Base-by-base conservation (phyloP, 208 protist genomes). In the Porcisia hertigi region DNA sequence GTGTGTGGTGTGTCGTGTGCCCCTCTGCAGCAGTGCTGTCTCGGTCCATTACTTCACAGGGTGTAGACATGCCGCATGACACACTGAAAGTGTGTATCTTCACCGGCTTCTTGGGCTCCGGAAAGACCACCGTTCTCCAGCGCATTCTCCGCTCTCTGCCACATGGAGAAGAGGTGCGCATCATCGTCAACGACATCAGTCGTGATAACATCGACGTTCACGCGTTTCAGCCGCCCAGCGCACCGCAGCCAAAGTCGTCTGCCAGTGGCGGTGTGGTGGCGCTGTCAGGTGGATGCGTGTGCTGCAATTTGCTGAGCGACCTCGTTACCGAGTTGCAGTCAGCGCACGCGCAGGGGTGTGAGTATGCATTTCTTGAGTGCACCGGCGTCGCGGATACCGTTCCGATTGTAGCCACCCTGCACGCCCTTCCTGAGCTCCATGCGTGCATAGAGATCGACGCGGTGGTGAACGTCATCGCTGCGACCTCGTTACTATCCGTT, bases 241-340 rank as follows among this genome's bases (percentile, higher is more conserved):
- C 47, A 57, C 12, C 63, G 41, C 36, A 52, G 39, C 25, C 23
- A 8, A 30, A 36, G 14, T 67, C 41, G 16, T 20, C 20, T 52
- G 20, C 9, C 25, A 25, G 20, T 39, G 14, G 9, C 20, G 45
- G 18, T 53, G 77, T 82, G 2, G 30, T 23, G 36, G 69, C 76
- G 30, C 77, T 89, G 30, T 83, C 81, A 2, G 85, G 85, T 34
- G 85, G 85, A 23, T 89, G 85, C 52, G 82, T 89, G 67, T 89
- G 85, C 74, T 89, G 85, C 71, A 89, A 82, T 72, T 74, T 89
- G 47, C 79, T 89, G 14, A 60, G 58, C 11, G 76, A 72, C 30
- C 79, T 87, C 41, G 82, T 86, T 7, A 12, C 75, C 7, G 71
- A 71, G 60, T 58, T 89, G 18, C 62, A 77, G 45, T 53, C 47